phyloP scores from a whole-genome alignment of 179 eudicot species.

The Beta macrorhiza region DNA sequence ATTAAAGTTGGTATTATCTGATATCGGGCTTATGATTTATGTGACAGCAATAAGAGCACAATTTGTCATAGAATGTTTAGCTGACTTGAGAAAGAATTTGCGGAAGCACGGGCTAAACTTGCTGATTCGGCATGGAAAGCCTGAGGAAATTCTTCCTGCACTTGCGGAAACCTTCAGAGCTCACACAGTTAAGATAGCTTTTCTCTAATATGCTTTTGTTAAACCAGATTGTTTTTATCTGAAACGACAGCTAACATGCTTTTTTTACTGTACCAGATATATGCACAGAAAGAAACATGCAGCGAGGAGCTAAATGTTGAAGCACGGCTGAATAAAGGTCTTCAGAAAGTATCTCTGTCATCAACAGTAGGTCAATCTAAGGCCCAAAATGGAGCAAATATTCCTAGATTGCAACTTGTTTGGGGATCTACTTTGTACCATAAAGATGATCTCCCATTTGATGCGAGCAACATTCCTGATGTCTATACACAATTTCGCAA shows the following conservation, averaged over 20 bases:
- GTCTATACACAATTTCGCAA: conserved; percentile 90
- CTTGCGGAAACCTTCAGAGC: conserved; percentile 64
- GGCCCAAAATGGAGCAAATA: conserved; percentile 20
- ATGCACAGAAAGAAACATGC: conserved; percentile 92
- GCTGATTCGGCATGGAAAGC: conserved; percentile 72
- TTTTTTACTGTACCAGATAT: conserved; percentile 44
- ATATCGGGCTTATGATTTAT: conserved; percentile 8
- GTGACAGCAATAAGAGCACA: conserved; percentile 71
- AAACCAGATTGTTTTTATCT: not conserved
- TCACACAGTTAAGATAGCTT: conserved; percentile 60
- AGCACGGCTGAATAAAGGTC: conserved; percentile 37
- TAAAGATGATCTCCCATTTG: conserved; percentile 78
- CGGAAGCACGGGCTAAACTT: conserved; percentile 63
- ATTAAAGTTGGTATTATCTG: conserved; percentile 12
- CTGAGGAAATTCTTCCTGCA: conserved; percentile 73
- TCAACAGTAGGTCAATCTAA: conserved; percentile 24
- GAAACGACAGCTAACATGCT: not conserved
- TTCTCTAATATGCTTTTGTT: not conserved
- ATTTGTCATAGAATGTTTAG: conserved; percentile 73
- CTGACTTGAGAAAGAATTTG: conserved; percentile 71
- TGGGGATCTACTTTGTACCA: conserved; percentile 91
- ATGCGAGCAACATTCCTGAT: conserved; percentile 53
- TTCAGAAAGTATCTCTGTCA: conserved; percentile 34
- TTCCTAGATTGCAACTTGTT: conserved; percentile 53
- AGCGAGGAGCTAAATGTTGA: conserved; percentile 82